Base-by-base conservation (phyloP, 2,329 filamentous ascomycete genomes). In the Nigrospora osmanthi region DNA sequence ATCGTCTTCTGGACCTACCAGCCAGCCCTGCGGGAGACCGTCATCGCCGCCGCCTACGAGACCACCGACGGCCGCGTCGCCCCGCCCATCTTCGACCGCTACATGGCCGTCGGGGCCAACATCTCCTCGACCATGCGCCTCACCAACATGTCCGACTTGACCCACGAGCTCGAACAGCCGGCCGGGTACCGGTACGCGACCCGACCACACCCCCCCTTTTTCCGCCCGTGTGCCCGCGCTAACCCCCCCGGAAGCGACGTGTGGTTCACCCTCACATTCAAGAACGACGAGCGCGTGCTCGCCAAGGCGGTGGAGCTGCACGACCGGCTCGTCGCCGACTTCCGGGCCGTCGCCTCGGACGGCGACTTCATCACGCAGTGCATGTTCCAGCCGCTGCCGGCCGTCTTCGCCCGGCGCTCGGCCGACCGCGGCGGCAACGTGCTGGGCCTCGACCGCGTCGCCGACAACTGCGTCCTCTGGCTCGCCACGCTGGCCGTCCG, bases 261-360 rank as follows among this genome's bases (percentile, higher is more conserved):
- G 32, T 54, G 52, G 52, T 46, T 44, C 19, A 43, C 51, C 9
- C 36, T 50, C 11, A 49, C 49, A 3, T 28, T 47, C 40, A 50
- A 49, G 38, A 54, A 54, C 34, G 48, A 53, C 38, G 30, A 13
- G 11, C 36, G 40, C 12, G 54, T 69, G 13, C 60, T 69, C 51
- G 53, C 53, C 17, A 56, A 64, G 38, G 64, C 64, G 9, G 59
- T 65, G 35, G 61, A 60, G 44, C 62, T 69, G 44, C 68, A 71
- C 52, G 53, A 59, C 37, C 58, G 62, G 12, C 60, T 70, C 46
- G 58, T 67, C 37, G 55, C 54, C 28, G 58, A 54, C 34, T 47
- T 63, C 42, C 60, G 60, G 36, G 53, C 48, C 11, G 47, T 52
- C 36, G 53, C 56, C 1, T 54, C 55, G 1, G 54, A 54, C 33